phyloP scores from a whole-genome alignment of 2,329 filamentous ascomycete species.

The Aspergillus sp. region DNA sequence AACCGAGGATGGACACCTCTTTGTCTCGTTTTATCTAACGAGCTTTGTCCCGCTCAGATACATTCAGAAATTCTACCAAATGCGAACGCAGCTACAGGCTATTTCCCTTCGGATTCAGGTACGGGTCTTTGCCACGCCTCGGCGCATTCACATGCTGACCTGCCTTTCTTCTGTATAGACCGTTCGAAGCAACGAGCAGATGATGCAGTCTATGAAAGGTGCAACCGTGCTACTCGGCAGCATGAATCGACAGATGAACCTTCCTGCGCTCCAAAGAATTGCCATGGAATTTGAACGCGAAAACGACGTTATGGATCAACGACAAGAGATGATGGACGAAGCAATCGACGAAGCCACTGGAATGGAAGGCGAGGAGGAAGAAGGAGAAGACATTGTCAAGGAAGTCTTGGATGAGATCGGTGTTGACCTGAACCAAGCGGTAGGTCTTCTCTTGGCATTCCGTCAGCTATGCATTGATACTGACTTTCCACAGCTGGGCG shows the following conservation, averaged over 20 bases:
- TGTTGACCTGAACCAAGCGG: constrained; percentile 83
- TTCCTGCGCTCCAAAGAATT: constrained; percentile 90
- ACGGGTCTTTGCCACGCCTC: constrained; percentile 19
- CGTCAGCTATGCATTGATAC: constrained; percentile 4
- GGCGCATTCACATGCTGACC: not conserved
- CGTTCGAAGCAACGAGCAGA: constrained; percentile 96
- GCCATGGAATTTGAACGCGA: constrained; percentile 99
- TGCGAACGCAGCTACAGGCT: constrained; percentile 95
- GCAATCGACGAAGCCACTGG: constrained; percentile 97
- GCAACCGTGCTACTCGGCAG: constrained; percentile 88
- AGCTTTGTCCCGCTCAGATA: constrained; percentile 58
- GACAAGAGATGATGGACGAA: constrained; percentile 99
- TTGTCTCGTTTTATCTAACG: not conserved
- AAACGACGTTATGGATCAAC: constrained; percentile 98
- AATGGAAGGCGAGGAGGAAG: constrained; percentile 77
- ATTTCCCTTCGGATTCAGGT: constrained; percentile 94
- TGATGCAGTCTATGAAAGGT: constrained; percentile 99
- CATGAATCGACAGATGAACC: constrained; percentile 98
- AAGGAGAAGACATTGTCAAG: constrained; percentile 94
- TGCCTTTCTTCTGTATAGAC: constrained; percentile 58
- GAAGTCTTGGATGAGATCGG: constrained; percentile 97
- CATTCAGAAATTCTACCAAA: constrained; percentile 97
- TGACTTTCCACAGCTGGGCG: constrained; percentile 67
- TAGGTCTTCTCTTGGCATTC: constrained; percentile 51
- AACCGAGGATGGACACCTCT: not conserved